Evolutionary conservation across 2,329 filamentous ascomycete species (phyloP).

Genomic region (Calonectria hongkongensis): DNA sequence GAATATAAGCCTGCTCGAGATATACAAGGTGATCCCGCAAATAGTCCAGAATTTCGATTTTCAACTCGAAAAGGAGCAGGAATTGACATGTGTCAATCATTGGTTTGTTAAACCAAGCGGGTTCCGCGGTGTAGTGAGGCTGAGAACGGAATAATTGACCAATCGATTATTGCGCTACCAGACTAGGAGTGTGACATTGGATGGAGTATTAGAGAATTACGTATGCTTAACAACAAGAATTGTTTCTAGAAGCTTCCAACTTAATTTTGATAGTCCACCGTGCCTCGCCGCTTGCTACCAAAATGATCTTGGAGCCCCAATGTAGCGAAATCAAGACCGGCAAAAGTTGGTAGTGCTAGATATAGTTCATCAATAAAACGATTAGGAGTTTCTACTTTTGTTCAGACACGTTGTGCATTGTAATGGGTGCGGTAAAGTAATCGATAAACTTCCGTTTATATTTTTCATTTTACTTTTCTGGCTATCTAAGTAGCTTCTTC

Average conservation of each 20-base stretch:
- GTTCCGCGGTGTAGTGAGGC: slow-evolving; percentile 1
- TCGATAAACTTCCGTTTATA: slow-evolving; percentile 12
- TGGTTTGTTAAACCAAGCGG: not conserved
- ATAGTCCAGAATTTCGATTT: slow-evolving; percentile 8
- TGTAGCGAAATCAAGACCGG: too few species aligned
- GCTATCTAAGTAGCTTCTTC: not conserved
- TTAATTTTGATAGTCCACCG: too few species aligned
- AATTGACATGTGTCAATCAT: not conserved
- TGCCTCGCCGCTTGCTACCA: too few species aligned
- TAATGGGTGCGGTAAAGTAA: not conserved
- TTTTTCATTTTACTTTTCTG: not conserved
- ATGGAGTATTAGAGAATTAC: too few species aligned
- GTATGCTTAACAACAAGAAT: too few species aligned
- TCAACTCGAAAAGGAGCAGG: not conserved
- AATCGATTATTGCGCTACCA: too few species aligned
- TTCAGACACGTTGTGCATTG: not conserved
- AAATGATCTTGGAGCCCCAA: too few species aligned
- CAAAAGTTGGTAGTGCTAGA: too few species aligned
- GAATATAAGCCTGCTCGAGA: slow-evolving; percentile 5
- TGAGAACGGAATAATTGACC: not conserved
- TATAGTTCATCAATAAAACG: too few species aligned
- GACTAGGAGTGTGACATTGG: too few species aligned
- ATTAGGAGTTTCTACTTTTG: too few species aligned
- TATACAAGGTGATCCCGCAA: not conserved
- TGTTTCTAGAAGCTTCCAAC: too few species aligned